A percentile compares a stretch with the other conserved stretches of the same genome.
These are phyloP conservation scores for Suillus ampliporus DNA, from an alignment of 768 basidiomycete species.

Conservation along the genomic window DNA sequence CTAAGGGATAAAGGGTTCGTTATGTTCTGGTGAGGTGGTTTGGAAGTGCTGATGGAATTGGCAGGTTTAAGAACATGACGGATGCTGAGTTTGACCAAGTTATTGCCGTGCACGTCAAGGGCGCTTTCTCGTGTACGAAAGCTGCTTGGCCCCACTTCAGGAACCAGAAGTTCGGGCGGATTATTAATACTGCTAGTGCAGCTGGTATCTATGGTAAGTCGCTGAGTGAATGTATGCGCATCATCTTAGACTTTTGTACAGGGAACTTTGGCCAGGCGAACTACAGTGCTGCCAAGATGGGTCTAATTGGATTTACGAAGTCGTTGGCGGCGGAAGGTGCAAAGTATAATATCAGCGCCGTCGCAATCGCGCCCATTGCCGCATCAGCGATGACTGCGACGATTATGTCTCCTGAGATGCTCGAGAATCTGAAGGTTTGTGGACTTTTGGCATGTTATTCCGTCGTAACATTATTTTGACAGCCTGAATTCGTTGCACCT, in stretches of 20 bases:
- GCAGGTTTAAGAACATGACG: conserved; percentile 95
- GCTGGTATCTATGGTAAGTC: conserved; percentile 87
- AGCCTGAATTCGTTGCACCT: conserved; percentile 91
- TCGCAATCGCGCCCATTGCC: conserved; percentile 93
- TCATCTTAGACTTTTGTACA: conserved; percentile 29
- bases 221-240: neutral
- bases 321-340: conserved; percentile 91
- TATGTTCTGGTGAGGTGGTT: neutral
- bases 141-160: conserved; percentile 97
- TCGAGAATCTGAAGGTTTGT: conserved; percentile 79
- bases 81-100: conserved; percentile 94
- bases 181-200: conserved; percentile 94
- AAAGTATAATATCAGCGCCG: conserved; percentile 88
- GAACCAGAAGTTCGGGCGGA: conserved; percentile 91
- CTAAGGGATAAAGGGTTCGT: conserved; percentile 77
- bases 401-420: conserved; percentile 92
- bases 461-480: conserved; percentile 7
- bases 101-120: conserved; percentile 90
- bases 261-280: conserved; percentile 98
- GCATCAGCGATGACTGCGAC: conserved; percentile 97
- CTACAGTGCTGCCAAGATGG: conserved; percentile 99
- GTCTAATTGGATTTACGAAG: conserved; percentile 89
- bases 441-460: neutral
- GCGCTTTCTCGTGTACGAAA: conserved; percentile 90
- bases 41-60: conserved; percentile 7